Conservation (phyloP, 805 yeast species). For the Wickerhamiella siamensis region DNA sequence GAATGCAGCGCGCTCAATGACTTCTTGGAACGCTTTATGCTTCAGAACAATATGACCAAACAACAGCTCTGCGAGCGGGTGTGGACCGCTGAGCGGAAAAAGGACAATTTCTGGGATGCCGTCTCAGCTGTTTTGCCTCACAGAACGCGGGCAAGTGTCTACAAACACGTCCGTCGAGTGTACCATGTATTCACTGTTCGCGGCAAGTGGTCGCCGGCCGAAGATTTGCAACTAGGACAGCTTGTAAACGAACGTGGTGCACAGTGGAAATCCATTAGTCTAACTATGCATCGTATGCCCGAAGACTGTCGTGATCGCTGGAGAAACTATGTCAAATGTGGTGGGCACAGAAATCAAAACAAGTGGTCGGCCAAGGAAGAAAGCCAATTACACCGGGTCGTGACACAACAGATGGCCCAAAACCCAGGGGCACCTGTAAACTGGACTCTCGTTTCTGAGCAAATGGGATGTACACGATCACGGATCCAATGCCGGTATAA, state of each 20-base stretch:
- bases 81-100: conserved; percentile 73
- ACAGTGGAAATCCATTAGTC: conserved; percentile 81
- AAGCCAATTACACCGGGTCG: conserved; percentile 38
- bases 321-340: conserved; percentile 92
- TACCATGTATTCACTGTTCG: conserved; percentile 78
- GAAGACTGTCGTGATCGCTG: conserved; percentile 95
- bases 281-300: conserved; percentile 78
- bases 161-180: conserved; percentile 81
- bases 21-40: conserved; percentile 56
- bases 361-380: conserved; percentile 76
- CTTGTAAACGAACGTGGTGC: conserved; percentile 57
- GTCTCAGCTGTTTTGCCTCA: conserved; percentile 67
- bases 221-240: conserved; percentile 52
- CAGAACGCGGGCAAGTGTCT: conserved; percentile 76
- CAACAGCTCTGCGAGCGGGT: conserved; percentile 67
- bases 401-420: conserved; percentile 31
- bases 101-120: conserved; percentile 82
- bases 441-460: conserved; percentile 85
- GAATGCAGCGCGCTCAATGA: conserved; percentile 61
- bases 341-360: conserved; percentile 54
- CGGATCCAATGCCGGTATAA: conserved; percentile 92
- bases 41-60: conserved; percentile 44
- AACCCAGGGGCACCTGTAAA: conserved; percentile 36
- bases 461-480: conserved; percentile 77
- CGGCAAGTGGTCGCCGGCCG: conserved; percentile 81